Conservation (phyloP, 805 yeast genomes). For the Metschnikowia anglica region DNA sequence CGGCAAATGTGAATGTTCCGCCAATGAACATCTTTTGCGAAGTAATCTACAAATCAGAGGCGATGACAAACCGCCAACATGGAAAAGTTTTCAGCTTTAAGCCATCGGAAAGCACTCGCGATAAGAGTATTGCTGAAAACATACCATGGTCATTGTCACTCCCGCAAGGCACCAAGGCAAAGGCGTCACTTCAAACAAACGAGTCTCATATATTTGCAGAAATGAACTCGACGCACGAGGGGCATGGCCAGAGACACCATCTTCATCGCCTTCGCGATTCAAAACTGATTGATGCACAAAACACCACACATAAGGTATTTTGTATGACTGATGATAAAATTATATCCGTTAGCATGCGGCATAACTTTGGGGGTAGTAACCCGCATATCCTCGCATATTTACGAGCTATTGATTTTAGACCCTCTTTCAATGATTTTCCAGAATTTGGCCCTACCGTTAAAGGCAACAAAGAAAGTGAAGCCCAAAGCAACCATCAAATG, state of each 20-base stretch:
- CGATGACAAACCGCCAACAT: constrained; percentile 22
- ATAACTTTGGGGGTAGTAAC: constrained; percentile 68
- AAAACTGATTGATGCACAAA: constrained; percentile 16
- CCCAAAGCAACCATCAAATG: not conserved
- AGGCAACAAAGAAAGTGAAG: constrained; percentile 7
- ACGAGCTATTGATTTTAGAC: constrained; percentile 51
- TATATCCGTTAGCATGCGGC: constrained; percentile 39
- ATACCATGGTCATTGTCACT: constrained; percentile 22
- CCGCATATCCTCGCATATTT: constrained; percentile 61
- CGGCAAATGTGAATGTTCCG: constrained; percentile 19
- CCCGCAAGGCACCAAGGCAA: constrained; percentile 31
- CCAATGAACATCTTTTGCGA: constrained; percentile 42
- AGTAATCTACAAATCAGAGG: constrained; percentile 38
- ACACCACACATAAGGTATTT: constrained; percentile 33
- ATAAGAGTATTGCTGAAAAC: not conserved
- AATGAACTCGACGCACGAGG: constrained; percentile 32
- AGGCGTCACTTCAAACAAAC: constrained; percentile 41
- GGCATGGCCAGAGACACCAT: constrained; percentile 16
- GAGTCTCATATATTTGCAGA: constrained; percentile 49
- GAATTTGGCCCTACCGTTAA: constrained; percentile 57
- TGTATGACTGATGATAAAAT: constrained; percentile 32
- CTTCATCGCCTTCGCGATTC: constrained; percentile 16
- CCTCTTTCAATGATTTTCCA: constrained; percentile 55
- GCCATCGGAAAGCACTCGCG: constrained; percentile 1
- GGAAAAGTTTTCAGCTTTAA: constrained; percentile 25